Conservation (phyloP, 2,329 filamentous ascomycete genomes). For the Trichophyton verrucosum region DNA sequence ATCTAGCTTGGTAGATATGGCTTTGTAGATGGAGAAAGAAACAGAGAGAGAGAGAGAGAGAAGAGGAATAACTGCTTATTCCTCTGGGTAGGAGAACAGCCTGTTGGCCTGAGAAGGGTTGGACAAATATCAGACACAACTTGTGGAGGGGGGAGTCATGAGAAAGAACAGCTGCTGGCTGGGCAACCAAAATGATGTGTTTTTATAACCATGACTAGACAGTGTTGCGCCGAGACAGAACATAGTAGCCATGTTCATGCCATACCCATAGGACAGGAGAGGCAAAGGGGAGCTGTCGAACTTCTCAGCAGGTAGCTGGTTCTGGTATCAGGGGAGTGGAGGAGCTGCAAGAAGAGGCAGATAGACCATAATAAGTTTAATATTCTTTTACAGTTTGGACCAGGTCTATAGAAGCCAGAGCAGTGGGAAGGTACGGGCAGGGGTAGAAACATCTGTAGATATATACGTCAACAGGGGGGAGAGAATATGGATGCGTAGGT, state of each 20-base stretch:
- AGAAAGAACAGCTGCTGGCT: background rate
- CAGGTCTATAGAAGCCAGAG: slow-evolving; percentile 5
- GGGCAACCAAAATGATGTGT: background rate
- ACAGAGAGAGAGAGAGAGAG: background rate
- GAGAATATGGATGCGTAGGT: background rate
- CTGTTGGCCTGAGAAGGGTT: background rate
- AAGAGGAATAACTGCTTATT: background rate
- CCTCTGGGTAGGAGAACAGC: background rate
- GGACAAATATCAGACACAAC: background rate
- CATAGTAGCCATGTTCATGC: background rate
- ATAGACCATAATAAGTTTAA: background rate
- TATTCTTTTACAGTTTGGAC: background rate
- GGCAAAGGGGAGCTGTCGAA: background rate
- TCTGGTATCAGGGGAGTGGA: background rate
- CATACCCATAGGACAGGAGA: background rate
- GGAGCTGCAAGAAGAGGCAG: background rate
- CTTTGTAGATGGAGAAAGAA: background rate
- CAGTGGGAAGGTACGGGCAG: background rate
- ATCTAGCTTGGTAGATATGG: background rate
- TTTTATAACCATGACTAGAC: background rate
- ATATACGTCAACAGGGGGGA: background rate
- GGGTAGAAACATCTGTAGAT: background rate
- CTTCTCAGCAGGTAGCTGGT: background rate
- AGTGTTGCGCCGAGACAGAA: background rate
- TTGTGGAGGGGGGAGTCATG: background rate